Evolutionary conservation across 108 stramenopile species (phyloP).

Genomic region (Schizochytrium sp.): DNA sequence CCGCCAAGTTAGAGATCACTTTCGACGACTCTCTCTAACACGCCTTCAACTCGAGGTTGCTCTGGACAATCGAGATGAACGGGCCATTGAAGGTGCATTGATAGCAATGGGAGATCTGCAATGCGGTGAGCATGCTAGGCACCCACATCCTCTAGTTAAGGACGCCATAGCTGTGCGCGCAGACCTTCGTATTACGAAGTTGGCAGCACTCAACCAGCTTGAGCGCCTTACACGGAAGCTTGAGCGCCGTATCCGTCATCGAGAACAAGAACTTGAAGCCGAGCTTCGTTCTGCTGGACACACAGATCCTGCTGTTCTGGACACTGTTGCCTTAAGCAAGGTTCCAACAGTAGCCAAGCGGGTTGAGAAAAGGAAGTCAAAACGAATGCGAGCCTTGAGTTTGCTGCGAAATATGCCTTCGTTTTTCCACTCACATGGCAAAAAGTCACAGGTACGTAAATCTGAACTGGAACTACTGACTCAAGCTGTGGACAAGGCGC

Average conservation of each 20-base stretch:
- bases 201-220: constrained; percentile 31
- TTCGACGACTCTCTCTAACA: not conserved
- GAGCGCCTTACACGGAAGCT: constrained; percentile 56
- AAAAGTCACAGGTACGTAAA: constrained; percentile 50
- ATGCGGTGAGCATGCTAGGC: constrained; percentile 2
- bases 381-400: not conserved
- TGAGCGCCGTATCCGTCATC: constrained; percentile 27
- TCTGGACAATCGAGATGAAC: not conserved
- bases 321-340: too few relatives aligned
- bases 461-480: constrained; percentile 28
- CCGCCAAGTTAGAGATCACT: not conserved
- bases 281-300: not conserved
- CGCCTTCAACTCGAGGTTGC: not conserved
- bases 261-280: constrained; percentile 1
- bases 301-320: too few relatives aligned
- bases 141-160: constrained; percentile 22
- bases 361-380: not conserved
- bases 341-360: not conserved
- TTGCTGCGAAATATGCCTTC: constrained; percentile 13
- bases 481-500: constrained; percentile 25
- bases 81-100: not conserved
- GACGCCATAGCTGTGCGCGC: constrained; percentile 41
- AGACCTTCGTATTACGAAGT: not conserved
- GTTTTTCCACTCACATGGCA: not conserved
- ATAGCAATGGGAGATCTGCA: not conserved